A percentile compares a stretch with the other conserved stretches of the same genome.
phyloP scores from a whole-genome alignment of 805 yeast genomes.

The Kluyveromyces nonfermentans region DNA sequence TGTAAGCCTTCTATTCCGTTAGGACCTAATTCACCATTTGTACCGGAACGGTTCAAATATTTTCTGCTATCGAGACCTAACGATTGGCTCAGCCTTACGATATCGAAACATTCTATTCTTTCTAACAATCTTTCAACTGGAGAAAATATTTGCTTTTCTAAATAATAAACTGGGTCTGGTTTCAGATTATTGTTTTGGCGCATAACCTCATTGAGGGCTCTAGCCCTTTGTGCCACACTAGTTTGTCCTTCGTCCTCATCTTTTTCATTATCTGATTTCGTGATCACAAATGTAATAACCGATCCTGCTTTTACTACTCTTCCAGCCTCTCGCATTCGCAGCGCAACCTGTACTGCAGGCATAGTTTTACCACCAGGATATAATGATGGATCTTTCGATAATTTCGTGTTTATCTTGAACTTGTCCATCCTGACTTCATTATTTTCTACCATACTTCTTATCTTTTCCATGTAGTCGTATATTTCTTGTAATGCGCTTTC shows the following conservation, averaged over 20 bases:
- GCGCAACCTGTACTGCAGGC: slow-evolving; percentile 90
- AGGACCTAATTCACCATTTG: slow-evolving; percentile 20
- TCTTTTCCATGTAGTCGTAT: slow-evolving; percentile 58
- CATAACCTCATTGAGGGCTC: slow-evolving; percentile 67
- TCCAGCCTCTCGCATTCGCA: slow-evolving; percentile 71
- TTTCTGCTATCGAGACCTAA: slow-evolving; percentile 69
- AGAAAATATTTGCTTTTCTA: slow-evolving; percentile 81
- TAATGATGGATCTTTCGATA: slow-evolving; percentile 80
- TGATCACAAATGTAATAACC: slow-evolving; percentile 79
- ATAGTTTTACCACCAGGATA: slow-evolving; percentile 74
- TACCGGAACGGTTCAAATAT: slow-evolving; percentile 35
- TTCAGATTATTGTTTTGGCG: slow-evolving; percentile 38
- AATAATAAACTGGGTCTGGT: slow-evolving; percentile 72
- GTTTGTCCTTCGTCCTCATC: slow-evolving; percentile 14
- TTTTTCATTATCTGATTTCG: slow-evolving; percentile 37
- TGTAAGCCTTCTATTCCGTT: slow-evolving; percentile 36
- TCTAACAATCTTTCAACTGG: slow-evolving; percentile 85
- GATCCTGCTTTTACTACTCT: slow-evolving; percentile 82
- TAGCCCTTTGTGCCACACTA: slow-evolving; percentile 70
- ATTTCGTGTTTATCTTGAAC: slow-evolving; percentile 72
- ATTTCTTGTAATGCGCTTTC: slow-evolving; percentile 66
- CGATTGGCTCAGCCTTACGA: slow-evolving; percentile 62
- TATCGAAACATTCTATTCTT: slow-evolving; percentile 78
- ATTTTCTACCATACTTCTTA: slow-evolving; percentile 46
- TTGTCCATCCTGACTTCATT: slow-evolving; percentile 58